Conservation (phyloP, 352 stramenopile genomes). For the Phytophthora citrophthora region DNA sequence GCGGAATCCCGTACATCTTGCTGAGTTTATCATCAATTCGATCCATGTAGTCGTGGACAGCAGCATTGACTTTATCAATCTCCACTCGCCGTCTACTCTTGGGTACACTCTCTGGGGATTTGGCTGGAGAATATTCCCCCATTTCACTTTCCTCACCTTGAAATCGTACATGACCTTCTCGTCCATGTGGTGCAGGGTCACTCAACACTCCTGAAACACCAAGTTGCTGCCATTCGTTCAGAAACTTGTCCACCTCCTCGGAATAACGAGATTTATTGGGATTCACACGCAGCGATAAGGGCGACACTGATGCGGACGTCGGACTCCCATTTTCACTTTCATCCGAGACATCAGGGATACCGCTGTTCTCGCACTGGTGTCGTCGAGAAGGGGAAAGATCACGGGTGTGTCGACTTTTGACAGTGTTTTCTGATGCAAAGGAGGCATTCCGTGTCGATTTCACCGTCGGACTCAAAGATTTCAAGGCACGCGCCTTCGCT, state of each 20-base stretch:
- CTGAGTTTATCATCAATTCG: constrained; percentile 81
- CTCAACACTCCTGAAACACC: constrained; percentile 40
- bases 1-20: constrained; percentile 81
- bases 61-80: constrained; percentile 75
- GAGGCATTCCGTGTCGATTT: constrained; percentile 15
- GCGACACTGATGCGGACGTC: constrained; percentile 16
- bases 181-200: constrained; percentile 1
- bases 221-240: constrained; percentile 48
- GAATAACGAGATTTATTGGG: constrained; percentile 10
- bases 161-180: constrained; percentile 2
- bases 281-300: constrained; percentile 1
- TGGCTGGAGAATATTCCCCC: neutral
- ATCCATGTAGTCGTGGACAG: constrained; percentile 84
- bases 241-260: constrained; percentile 24
- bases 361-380: constrained; percentile 15
- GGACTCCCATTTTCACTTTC: constrained; percentile 6
- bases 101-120: constrained; percentile 3
- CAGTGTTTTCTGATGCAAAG: constrained; percentile 3
- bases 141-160: constrained; percentile 3
- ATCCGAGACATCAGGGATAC: neutral
- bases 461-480: neutral
- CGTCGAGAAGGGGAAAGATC: neutral
- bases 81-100: constrained; percentile 46
- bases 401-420: neutral
- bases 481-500: neutral